A percentile compares a stretch with the other conserved stretches of the same genome.
phyloP scores from a whole-genome alignment of 2,329 filamentous ascomycete species.

The Chaetomiaceae sp. region DNA sequence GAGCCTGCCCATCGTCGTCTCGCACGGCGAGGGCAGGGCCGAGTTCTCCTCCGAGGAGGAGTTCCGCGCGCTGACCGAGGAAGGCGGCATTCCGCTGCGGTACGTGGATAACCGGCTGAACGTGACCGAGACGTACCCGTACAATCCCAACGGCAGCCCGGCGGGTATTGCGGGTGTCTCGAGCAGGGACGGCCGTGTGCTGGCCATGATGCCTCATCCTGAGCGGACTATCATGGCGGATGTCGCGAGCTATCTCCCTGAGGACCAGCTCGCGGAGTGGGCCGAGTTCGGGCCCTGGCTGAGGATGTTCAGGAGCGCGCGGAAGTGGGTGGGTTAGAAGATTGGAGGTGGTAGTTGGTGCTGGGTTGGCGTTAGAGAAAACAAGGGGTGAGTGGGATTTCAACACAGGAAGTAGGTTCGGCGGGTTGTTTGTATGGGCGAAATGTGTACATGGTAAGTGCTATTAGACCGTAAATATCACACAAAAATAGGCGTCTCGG shows the following conservation, averaged over 20 bases:
- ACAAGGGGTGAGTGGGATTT: neutral
- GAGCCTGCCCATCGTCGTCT: slow-evolving; percentile 77
- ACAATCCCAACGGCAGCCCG: slow-evolving; percentile 82
- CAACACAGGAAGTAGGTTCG: neutral
- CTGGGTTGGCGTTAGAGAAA: slow-evolving; percentile 4
- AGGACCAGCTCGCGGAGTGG: slow-evolving; percentile 56
- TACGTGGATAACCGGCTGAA: slow-evolving; percentile 79
- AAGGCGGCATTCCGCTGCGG: slow-evolving; percentile 69
- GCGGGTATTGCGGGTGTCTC: slow-evolving; percentile 75
- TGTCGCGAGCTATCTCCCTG: slow-evolving; percentile 69
- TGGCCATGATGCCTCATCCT: slow-evolving; percentile 91
- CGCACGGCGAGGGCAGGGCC: slow-evolving; percentile 87
- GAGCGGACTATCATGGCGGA: slow-evolving; percentile 83
- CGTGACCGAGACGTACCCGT: slow-evolving; percentile 78
- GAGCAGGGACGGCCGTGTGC: slow-evolving; percentile 70
- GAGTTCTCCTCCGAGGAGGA: slow-evolving; percentile 54
- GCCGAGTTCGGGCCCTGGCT: slow-evolving; percentile 82
- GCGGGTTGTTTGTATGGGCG: neutral
- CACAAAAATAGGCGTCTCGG: neutral
- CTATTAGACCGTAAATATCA: neutral
- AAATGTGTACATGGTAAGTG: neutral
- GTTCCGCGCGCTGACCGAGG: slow-evolving; percentile 52
- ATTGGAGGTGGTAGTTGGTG: neutral
- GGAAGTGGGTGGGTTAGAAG: slow-evolving; percentile 73
- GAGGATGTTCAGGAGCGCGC: slow-evolving; percentile 79